Conservation (phyloP, 1,284 basidiomycete genomes). For the Meira miltonrushii region DNA sequence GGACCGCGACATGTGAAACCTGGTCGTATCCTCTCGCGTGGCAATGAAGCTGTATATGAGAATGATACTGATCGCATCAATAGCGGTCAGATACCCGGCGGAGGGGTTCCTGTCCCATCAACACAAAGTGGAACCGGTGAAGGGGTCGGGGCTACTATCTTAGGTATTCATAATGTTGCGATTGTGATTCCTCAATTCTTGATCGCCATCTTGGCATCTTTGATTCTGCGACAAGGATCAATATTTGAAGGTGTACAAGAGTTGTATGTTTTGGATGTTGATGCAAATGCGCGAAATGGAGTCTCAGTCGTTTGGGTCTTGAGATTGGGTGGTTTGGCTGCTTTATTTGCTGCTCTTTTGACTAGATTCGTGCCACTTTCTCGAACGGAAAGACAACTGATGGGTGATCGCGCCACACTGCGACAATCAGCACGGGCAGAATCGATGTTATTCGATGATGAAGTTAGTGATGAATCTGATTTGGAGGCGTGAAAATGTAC, state of each 20-base stretch:
- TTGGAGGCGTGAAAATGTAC: too few relatives aligned
- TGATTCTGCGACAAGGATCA: conserved; percentile 66
- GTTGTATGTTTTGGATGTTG: conserved; percentile 17
- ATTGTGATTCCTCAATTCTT: conserved; percentile 33
- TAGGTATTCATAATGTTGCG: conserved; percentile 91
- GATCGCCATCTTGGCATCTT: conserved; percentile 77
- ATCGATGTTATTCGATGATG: background rate
- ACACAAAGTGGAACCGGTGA: background rate
- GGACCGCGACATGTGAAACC: background rate
- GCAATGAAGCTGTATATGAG: background rate
- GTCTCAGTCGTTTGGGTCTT: conserved; percentile 71
- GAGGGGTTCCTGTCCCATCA: background rate
- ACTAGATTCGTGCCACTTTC: conserved; percentile 42
- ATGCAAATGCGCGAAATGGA: background rate
- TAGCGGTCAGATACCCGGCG: background rate
- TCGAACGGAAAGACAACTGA: conserved; percentile 18
- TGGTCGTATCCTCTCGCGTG: background rate
- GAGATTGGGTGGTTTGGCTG: conserved; percentile 72
- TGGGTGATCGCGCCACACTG: background rate
- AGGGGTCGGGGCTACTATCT: conserved; percentile 72
- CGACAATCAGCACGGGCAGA: background rate
- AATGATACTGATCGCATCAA: background rate
- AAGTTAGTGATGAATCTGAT: background rate
- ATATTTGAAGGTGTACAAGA: background rate
- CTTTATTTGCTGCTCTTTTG: conserved; percentile 38